Evolutionary conservation across 2,329 filamentous ascomycete species (phyloP), one percentile per base, ranked within the genome.

Genomic region (Lasiodiplodia sp.): DNA sequence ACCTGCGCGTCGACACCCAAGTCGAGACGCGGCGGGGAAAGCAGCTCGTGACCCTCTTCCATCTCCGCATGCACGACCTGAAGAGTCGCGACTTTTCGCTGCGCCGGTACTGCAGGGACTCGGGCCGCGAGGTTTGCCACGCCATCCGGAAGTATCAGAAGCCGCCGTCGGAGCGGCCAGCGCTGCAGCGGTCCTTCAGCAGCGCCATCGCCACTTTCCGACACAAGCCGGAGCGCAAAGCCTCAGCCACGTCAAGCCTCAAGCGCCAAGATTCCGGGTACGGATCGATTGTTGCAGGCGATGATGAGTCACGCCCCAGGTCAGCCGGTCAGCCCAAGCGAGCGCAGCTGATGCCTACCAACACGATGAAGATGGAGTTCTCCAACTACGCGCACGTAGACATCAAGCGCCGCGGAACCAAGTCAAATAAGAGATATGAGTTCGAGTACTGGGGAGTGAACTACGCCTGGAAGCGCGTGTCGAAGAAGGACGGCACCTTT

Each of bases 321-420:
- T 75, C 77, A 6, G 73, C 76, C 37, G 76, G 76, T 68, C 77
- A 79, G 52, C 72, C 73, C 69, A 73, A 79, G 82, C 77, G 78
- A 63, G 76, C 78, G 10, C 60, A 69, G 60, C 71, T 80, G 70
- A 76, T 81, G 55, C 88, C 92, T 21, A 92, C 90, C 69, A 93
- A 97, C 79, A 91, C 87, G 44, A 92, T 95, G 78, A 92, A 94
- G 80, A 87, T 99, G 40, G 95, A 98, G 78, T 99, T 97, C 78
- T 96, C 93, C 72, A 99, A 98, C 82, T 99, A 99, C 78, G 95
- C 95, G 2, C 93, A 96, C 74, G 89, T 98, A 51, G 92, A 97
- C 72, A 83, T 99, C 63, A 89, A 87, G 72, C 88, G 92, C 52
- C 85, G 88, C 28, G 91, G 91, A 7, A 83, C 86, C 63, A 90